Evolutionary conservation across 169 alveolate species (phyloP), one percentile per base, ranked within the genome.

Genomic region (Cryptosporidium sp.): DNA sequence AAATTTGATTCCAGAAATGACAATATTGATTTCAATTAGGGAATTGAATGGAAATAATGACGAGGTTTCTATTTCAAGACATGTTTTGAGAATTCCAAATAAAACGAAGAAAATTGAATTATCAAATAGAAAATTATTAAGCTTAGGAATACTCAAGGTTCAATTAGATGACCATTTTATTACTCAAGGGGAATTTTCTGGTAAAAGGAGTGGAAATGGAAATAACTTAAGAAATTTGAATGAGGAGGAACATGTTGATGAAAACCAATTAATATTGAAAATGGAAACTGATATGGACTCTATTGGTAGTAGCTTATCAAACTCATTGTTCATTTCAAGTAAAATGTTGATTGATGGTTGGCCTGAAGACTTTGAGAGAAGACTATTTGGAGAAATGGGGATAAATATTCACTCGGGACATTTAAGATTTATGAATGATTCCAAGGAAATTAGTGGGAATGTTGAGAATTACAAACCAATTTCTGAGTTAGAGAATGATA

Each of bases 361-460:
- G 89, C 89, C 89, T 18, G 75, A 80, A 26, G 89, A 80, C 70
- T 80, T 44, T 67, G 89, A 80, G 10, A 60, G 75, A 12, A 35
- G 75, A 16, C 33, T 80, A 26, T 80, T 80, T 16, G 53, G 45
- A 2, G 37, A 33, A 14, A 18, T 80, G 26, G 68, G n/a, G 23
- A 33, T 80, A n/a, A 6, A 21, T 7, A 42, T 65, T 0, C 3
- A 80, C n/a, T 80, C 89, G 3, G 89, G 89, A 12, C 12, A 80
- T 12, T 80, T 62, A 7, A 21, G n/a, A 5, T 80, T 80, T 29
- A 31, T 29, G 2, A 26, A 65, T 14, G 8, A 29, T 2, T 3
- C 33, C 9, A 35, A 33, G 52, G 16, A 80, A 8, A 39, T 80
- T n/a, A 62, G 48, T 12, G 89, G 68, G 8, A 4, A 21, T 10